Percentiles rank a stretch among this genome's conserved stretches.
These are phyloP conservation scores for Diaporthe helianthi DNA, from an alignment of 2,329 filamentous ascomycete species.

Conservation along the genomic window DNA sequence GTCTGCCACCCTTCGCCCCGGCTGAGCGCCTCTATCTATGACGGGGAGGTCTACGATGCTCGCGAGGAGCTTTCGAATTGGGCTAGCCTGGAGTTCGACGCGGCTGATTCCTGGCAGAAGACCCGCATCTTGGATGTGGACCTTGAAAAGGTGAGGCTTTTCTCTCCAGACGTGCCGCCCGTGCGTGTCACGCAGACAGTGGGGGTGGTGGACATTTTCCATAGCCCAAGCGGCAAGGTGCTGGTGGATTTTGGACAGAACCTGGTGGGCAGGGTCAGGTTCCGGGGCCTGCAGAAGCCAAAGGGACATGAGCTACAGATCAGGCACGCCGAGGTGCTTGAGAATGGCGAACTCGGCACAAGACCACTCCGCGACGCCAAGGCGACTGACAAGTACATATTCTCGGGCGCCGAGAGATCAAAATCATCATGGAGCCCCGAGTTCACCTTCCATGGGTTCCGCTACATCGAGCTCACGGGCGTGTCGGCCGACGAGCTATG, in stretches of 20 bases:
- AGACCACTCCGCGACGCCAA: slow-evolving; percentile 52
- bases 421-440: slow-evolving; percentile 49
- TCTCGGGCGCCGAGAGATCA: slow-evolving; percentile 35
- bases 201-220: slow-evolving; percentile 18
- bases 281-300: slow-evolving; percentile 47
- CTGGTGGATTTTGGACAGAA: slow-evolving; percentile 67
- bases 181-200: slow-evolving; percentile 42
- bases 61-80: slow-evolving; percentile 38
- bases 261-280: slow-evolving; percentile 56
- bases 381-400: slow-evolving; percentile 49
- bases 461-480: slow-evolving; percentile 56
- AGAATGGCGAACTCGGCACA: slow-evolving; percentile 52
- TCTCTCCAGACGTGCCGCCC: slow-evolving; percentile 44
- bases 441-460: slow-evolving; percentile 62
- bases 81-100: slow-evolving; percentile 11
- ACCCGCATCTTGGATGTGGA: slow-evolving; percentile 36
- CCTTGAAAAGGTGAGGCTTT: slow-evolving; percentile 35
- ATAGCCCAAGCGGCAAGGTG: slow-evolving; percentile 48
- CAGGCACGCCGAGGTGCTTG: slow-evolving; percentile 62
- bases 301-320: slow-evolving; percentile 52
- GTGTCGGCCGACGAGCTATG: slow-evolving; percentile 44
- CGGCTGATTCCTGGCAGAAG: not conserved
- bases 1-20: slow-evolving; percentile 35
- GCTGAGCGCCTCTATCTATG: slow-evolving; percentile 39
- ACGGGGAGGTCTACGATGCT: slow-evolving; percentile 45